A percentile compares a stretch with the other conserved stretches of the same genome.
These are phyloP conservation scores for Medicago arabica DNA, from an alignment of 306 rosid species.

Conservation along the genomic window DNA sequence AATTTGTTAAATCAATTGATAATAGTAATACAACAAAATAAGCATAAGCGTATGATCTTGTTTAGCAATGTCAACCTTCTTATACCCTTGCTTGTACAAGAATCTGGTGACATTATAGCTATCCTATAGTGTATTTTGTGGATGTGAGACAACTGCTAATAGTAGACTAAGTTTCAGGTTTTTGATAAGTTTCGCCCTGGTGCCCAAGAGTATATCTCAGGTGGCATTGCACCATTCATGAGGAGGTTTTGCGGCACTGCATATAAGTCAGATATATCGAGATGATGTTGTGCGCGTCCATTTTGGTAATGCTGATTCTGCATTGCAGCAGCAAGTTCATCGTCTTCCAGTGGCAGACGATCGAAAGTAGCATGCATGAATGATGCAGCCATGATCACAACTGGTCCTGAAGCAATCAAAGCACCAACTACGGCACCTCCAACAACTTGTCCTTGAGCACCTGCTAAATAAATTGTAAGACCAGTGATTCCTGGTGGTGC, in stretches of 20 bases:
- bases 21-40: slow-evolving; percentile 40
- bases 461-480: slow-evolving; percentile 72
- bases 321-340: slow-evolving; percentile 63
- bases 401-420: slow-evolving; percentile 80
- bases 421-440: slow-evolving; percentile 80
- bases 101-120: slow-evolving; percentile 22
- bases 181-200: slow-evolving; percentile 65
- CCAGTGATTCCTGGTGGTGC: slow-evolving; percentile 86
- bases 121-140: slow-evolving; percentile 32
- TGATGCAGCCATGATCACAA: slow-evolving; percentile 83
- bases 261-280: slow-evolving; percentile 67
- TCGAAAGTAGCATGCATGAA: slow-evolving; percentile 84
- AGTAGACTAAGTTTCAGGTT: slow-evolving; percentile 46
- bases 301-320: slow-evolving; percentile 71
- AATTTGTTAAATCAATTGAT: slow-evolving; percentile 34
- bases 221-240: slow-evolving; percentile 67
- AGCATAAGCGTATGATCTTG: slow-evolving; percentile 38
- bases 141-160: slow-evolving; percentile 23
- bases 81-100: slow-evolving; percentile 34
- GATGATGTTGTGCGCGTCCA: slow-evolving; percentile 67
- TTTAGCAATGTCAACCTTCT: slow-evolving; percentile 29
- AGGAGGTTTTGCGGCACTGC: slow-evolving; percentile 77
- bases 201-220: slow-evolving; percentile 76
- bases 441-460: slow-evolving; percentile 86
- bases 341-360: slow-evolving; percentile 81